Evolutionary conservation across 805 yeast species (phyloP).

Genomic region (Kazachstania martiniae): DNA sequence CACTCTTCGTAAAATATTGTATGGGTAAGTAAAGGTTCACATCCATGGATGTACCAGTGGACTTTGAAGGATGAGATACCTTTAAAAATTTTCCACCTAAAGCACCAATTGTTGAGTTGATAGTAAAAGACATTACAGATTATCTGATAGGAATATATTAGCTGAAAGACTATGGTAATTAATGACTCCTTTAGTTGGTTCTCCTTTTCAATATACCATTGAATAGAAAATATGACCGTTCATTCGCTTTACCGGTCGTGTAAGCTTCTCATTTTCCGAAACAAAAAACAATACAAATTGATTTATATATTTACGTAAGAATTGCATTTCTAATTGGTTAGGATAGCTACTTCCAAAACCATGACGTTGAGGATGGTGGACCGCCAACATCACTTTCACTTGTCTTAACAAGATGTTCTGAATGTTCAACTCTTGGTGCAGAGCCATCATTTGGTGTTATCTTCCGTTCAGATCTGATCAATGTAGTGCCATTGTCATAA

Average conservation of each 20-base stretch:
- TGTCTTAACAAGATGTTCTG: conserved; percentile 14
- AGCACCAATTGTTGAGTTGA: conserved; percentile 40
- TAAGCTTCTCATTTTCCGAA: no score
- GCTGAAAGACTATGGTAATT: no score
- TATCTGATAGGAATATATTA: no score
- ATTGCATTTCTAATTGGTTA: no score
- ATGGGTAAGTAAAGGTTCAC: conserved; percentile 77
- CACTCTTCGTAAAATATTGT: conserved; percentile 26
- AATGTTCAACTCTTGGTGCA: conserved; percentile 25
- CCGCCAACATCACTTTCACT: conserved; percentile 2
- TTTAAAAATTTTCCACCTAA: conserved; percentile 73
- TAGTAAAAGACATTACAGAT: conserved; percentile 38
- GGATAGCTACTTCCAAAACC: no score
- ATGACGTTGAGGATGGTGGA: conserved; percentile 3
- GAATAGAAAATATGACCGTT: no score
- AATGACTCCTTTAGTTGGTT: no score
- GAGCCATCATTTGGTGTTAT: conserved; percentile 30
- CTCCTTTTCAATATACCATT: no score
- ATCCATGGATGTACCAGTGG: conserved; percentile 64
- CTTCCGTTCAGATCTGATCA: conserved; percentile 30
- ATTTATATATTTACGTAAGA: no score
- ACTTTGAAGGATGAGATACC: conserved; percentile 57
- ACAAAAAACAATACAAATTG: no score
- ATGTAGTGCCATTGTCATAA: conserved; percentile 35
- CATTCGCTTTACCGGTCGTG: no score